phyloP scores from a whole-genome alignment of 2,329 filamentous ascomycete species.

The Talaromyces sp. region DNA sequence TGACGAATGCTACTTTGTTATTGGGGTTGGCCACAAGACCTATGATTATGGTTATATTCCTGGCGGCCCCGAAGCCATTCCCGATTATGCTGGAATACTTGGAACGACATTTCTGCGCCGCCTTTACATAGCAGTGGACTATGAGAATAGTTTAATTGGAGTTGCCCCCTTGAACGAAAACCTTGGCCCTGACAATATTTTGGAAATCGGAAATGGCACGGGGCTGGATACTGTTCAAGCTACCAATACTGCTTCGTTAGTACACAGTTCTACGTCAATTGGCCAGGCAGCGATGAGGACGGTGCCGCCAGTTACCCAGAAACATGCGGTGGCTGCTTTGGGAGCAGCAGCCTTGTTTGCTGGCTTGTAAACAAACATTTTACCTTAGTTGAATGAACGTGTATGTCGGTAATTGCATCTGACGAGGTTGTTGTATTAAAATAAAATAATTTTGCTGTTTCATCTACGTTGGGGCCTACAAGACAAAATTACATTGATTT shows the following conservation, averaged over 20 bases:
- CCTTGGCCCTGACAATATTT: conserved; percentile 9
- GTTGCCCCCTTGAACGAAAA: conserved; percentile 63
- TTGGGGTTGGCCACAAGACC: conserved; percentile 60
- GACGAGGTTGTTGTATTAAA: no score
- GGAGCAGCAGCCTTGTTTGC: no score
- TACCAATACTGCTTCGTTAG: conserved; percentile 12
- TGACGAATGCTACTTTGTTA: conserved; percentile 43
- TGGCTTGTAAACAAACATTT: no score
- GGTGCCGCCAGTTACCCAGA: no score
- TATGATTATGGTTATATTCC: conserved; percentile 51
- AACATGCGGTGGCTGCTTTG: no score
- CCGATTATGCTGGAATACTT: conserved; percentile 52
- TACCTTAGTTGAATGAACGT: no score
- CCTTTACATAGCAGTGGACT: conserved; percentile 68
- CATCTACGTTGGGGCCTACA: no score
- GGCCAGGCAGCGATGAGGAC: no score
- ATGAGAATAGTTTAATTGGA: conserved; percentile 63
- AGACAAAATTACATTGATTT: no score
- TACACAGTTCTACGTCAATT: conserved; percentile 25
- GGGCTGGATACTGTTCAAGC: neutral
- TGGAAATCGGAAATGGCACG: conserved; percentile 31
- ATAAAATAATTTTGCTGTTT: no score
- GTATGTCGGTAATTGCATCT: no score
- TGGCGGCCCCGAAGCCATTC: conserved; percentile 14
- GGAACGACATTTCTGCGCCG: conserved; percentile 69